These are phyloP conservation scores for Carex parvula DNA, from an alignment of 176 grass and related monocot genomes.

Conservation along the genomic window DNA sequence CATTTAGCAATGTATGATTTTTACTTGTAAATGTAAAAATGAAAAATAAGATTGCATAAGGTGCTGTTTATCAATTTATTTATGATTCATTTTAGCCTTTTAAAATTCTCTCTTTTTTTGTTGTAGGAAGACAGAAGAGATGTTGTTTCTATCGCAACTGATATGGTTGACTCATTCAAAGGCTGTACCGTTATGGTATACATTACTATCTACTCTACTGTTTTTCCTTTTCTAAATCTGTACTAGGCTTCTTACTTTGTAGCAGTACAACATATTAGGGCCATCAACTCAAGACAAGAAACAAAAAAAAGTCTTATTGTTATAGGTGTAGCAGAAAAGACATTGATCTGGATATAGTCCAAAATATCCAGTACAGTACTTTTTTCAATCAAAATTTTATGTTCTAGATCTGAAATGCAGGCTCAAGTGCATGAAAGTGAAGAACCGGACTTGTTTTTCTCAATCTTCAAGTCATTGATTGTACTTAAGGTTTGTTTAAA, in stretches of 20 bases:
- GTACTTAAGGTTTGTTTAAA: conserved; percentile 65
- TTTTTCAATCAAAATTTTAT: background rate
- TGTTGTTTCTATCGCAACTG: no score
- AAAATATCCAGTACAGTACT: background rate
- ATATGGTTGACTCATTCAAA: no score
- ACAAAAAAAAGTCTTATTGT: background rate
- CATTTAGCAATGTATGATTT: no score
- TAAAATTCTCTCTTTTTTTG: no score
- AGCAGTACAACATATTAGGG: background rate
- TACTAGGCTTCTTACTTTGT: background rate
- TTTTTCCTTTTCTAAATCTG: background rate
- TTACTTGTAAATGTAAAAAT: no score
- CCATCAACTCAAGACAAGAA: background rate
- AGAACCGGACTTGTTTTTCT: conserved; percentile 74
- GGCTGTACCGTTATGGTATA: no score
- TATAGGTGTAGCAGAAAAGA: background rate
- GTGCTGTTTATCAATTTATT: no score
- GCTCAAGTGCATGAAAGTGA: conserved; percentile 59
- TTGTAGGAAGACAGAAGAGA: no score
- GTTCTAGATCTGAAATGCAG: conserved; percentile 30
- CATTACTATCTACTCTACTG: background rate
- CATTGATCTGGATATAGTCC: background rate
- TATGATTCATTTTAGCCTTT: no score
- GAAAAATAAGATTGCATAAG: no score
- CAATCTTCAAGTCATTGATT: conserved; percentile 64